These are phyloP conservation scores for Termitomyces eurrhizus DNA, from an alignment of 768 basidiomycete species.

Conservation along the genomic window DNA sequence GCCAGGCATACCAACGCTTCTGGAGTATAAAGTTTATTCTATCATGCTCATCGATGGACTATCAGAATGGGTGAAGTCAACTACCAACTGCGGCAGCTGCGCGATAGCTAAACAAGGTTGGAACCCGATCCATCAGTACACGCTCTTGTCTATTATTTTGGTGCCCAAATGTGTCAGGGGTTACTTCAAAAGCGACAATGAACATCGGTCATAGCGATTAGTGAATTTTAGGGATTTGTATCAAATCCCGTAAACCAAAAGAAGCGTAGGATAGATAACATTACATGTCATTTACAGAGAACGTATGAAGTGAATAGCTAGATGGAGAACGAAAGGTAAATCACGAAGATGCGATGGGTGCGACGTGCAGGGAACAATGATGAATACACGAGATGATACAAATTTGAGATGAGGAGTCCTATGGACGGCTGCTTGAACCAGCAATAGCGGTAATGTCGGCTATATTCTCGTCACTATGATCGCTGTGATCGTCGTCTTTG, in stretches of 20 bases:
- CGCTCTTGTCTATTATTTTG: background rate
- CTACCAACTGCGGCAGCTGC: background rate
- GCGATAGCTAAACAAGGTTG: background rate
- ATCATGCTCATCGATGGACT: background rate
- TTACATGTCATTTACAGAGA: conserved; percentile 5
- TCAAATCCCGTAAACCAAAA: background rate
- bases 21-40: background rate
- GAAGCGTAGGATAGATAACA: background rate
- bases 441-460: conserved; percentile 13
- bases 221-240: background rate
- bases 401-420: background rate
- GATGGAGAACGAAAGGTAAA: background rate
- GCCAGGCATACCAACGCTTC: background rate
- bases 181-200: background rate
- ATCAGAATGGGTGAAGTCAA: background rate
- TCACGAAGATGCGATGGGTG: background rate
- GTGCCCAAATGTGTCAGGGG: background rate
- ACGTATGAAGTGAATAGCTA: background rate
- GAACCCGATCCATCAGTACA: background rate
- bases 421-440: conserved; percentile 15
- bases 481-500: conserved; percentile 13
- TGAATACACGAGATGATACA: conserved; percentile 4
- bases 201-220: background rate
- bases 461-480: conserved; percentile 6
- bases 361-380: background rate